These are phyloP conservation scores for Aspergillus pseudonomiae DNA, from an alignment of 2,329 filamentous ascomycete genomes.

Conservation along the genomic window DNA sequence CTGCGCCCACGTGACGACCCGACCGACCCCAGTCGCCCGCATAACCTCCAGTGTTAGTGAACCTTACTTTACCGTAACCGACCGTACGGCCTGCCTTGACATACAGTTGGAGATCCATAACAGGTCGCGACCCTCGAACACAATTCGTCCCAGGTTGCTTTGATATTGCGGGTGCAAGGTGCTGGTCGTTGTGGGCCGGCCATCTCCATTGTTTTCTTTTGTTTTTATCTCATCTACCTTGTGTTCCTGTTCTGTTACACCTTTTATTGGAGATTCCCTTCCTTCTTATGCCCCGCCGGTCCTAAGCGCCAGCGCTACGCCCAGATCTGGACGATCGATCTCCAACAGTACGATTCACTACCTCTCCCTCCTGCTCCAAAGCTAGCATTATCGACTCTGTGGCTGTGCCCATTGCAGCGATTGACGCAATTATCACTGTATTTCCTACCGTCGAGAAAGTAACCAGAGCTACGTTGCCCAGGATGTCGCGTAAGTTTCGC, in stretches of 20 bases:
- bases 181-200: slow-evolving; percentile 20
- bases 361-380: slow-evolving; percentile 6
- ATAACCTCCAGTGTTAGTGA: slow-evolving; percentile 10
- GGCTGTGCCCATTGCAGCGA: slow-evolving; percentile 4
- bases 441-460: background rate
- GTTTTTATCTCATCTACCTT: slow-evolving; percentile 7
- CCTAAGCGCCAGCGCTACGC: slow-evolving; percentile 41
- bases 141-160: slow-evolving; percentile 14
- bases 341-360: slow-evolving; percentile 14
- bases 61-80: slow-evolving; percentile 12
- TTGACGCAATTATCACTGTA: slow-evolving; percentile 17
- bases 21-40: slow-evolving; percentile 12
- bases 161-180: slow-evolving; percentile 13
- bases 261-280: slow-evolving; percentile 10
- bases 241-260: slow-evolving; percentile 1
- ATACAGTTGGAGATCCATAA: slow-evolving; percentile 17
- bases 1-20: background rate
- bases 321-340: slow-evolving; percentile 25
- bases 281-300: slow-evolving; percentile 39
- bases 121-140: slow-evolving; percentile 15
- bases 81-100: slow-evolving; percentile 8
- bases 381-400: slow-evolving; percentile 6
- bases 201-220: slow-evolving; percentile 13
- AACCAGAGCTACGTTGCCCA: slow-evolving; percentile 21
- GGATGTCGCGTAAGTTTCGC: slow-evolving; percentile 42